These are phyloP conservation scores for Fomes fomentarius DNA, from an alignment of 1,284 basidiomycete species.

Conservation along the genomic window DNA sequence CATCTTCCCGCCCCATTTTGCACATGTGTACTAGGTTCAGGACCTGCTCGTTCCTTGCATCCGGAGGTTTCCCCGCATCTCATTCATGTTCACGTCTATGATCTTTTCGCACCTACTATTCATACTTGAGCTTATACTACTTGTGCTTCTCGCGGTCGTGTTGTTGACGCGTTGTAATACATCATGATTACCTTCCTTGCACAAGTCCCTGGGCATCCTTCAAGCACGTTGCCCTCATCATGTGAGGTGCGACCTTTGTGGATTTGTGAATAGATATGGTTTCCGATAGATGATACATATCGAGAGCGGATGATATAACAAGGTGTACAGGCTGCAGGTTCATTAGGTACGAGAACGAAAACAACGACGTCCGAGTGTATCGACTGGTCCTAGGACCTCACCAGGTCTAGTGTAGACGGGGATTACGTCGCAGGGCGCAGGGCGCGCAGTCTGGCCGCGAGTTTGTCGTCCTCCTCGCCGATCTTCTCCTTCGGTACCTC, in stretches of 20 bases:
- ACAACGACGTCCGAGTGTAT: conserved; percentile 5
- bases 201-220: neutral
- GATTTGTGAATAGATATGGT: neutral
- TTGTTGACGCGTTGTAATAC: conserved; percentile 20
- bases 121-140: conserved; percentile 8
- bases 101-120: neutral
- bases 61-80: conserved; percentile 1
- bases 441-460: conserved; percentile 83
- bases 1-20: neutral
- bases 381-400: neutral
- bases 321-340: conserved; percentile 22
- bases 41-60: neutral
- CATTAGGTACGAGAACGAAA: neutral
- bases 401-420: no score
- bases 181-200: conserved; percentile 1
- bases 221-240: no score
- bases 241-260: no score
- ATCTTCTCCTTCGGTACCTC: conserved; percentile 62
- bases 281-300: conserved; percentile 20
- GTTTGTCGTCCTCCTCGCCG: conserved; percentile 77
- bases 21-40: conserved; percentile 8
- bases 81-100: conserved; percentile 11
- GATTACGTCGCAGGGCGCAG: conserved; percentile 71
- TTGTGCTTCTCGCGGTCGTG: conserved; percentile 10
- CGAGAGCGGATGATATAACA: conserved; percentile 19